A percentile compares a stretch with the other conserved stretches of the same genome.
Evolutionary conservation across 2,329 filamentous ascomycete species (phyloP).

Genomic region (Colletotrichum lupini): DNA sequence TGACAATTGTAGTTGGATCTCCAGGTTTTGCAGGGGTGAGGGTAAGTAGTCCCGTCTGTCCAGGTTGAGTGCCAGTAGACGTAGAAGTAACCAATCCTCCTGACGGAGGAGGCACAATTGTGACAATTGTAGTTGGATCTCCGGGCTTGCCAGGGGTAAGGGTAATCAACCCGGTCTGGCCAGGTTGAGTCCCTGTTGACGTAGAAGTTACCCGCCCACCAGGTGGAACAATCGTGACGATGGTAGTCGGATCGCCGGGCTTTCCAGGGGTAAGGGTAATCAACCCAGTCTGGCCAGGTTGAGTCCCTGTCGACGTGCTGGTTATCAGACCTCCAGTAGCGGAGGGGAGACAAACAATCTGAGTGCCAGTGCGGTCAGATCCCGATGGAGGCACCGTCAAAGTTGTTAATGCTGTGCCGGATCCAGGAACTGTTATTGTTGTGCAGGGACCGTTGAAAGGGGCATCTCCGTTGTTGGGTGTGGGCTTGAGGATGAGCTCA

Average conservation of each 20-base stretch:
- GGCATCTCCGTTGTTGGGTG: neutral
- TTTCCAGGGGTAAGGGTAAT: neutral
- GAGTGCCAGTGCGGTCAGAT: neutral
- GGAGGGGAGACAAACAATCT: neutral
- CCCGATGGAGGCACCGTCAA: neutral
- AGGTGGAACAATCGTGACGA: neutral
- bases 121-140: neutral
- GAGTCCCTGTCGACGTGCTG: neutral
- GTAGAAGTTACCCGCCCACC: neutral
- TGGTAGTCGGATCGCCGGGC: neutral
- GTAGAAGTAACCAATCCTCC: no score
- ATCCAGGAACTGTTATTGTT: neutral
- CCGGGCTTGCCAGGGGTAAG: neutral
- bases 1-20: no score
- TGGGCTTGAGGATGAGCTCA: neutral
- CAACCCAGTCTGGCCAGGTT: neutral
- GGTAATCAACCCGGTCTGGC: neutral
- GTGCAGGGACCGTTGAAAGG: neutral
- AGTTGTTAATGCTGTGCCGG: neutral
- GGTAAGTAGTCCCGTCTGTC: neutral
- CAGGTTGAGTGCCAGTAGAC: neutral
- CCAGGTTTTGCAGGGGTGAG: neutral
- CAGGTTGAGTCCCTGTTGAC: neutral
- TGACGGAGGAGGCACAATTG: no score
- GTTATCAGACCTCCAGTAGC: neutral